These are phyloP conservation scores for Tetraselmis striata DNA, from an alignment of 139 green algal species.

Conservation along the genomic window DNA sequence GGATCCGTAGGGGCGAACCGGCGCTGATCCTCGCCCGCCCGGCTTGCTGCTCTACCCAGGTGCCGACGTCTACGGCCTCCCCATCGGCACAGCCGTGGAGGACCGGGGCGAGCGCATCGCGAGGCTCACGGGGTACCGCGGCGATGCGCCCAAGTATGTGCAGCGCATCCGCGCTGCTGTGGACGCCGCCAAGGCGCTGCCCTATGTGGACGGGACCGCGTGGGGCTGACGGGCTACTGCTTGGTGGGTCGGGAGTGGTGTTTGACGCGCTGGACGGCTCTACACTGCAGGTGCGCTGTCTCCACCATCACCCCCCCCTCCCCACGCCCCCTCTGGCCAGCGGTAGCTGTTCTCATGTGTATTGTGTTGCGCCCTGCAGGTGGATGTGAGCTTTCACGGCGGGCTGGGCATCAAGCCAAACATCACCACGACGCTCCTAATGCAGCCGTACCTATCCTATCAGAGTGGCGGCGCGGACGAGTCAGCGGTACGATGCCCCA, in stretches of 20 bases:
- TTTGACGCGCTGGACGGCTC: background rate
- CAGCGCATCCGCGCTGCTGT: background rate
- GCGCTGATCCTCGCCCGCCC: no score
- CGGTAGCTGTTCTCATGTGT: no score
- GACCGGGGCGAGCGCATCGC: background rate
- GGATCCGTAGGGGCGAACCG: no score
- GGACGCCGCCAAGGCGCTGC: background rate
- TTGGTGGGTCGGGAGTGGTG: background rate
- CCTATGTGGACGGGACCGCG: background rate
- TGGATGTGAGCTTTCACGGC: background rate
- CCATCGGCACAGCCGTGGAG: background rate
- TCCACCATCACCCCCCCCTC: no score
- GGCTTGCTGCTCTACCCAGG: no score
- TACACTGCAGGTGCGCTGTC: no score
- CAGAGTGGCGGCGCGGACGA: background rate
- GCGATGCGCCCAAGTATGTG: background rate
- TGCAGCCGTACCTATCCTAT: background rate
- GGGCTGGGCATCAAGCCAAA: background rate
- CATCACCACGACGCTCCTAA: background rate
- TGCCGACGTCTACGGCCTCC: background rate
- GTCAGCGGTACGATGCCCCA: background rate
- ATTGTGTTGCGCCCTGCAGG: no score
- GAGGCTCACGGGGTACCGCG: background rate
- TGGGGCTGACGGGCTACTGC: background rate
- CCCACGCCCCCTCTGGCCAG: no score